These are phyloP conservation scores for Gynostemma pentaphyllum DNA, from an alignment of 306 rosid genomes.

Conservation along the genomic window DNA sequence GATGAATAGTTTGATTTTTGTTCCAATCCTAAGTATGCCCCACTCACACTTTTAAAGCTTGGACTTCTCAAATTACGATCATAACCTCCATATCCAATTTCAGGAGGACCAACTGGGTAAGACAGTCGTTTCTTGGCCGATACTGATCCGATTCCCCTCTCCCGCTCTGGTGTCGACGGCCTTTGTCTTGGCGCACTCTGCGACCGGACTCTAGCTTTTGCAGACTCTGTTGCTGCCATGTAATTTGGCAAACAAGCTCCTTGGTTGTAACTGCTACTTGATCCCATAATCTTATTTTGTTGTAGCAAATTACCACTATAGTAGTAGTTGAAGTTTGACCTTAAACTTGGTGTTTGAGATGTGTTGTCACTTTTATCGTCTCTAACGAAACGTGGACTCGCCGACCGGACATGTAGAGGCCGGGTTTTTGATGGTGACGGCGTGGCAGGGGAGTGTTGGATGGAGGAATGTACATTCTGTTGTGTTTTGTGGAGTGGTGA, in stretches of 20 bases:
- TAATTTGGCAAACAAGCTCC: constrained; percentile 52
- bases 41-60: constrained; percentile 78
- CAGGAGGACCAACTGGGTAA: constrained; percentile 48
- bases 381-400: constrained; percentile 60
- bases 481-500: constrained; percentile 51
- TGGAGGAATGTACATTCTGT: constrained; percentile 30
- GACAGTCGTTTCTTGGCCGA: constrained; percentile 79
- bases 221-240: constrained; percentile 98
- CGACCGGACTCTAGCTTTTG: constrained; percentile 74
- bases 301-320: constrained; percentile 44
- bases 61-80: constrained; percentile 76
- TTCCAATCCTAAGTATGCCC: constrained; percentile 27
- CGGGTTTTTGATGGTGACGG: constrained; percentile 79
- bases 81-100: constrained; percentile 39
- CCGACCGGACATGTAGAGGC: constrained; percentile 67
- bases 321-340: constrained; percentile 68
- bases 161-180: constrained; percentile 78
- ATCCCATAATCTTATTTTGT: constrained; percentile 29
- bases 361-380: constrained; percentile 53
- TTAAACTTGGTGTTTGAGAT: constrained; percentile 85
- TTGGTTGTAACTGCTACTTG: constrained; percentile 15
- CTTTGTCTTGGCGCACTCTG: constrained; percentile 93
- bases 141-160: constrained; percentile 56
- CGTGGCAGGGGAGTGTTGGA: constrained; percentile 50
- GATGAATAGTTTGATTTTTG: constrained; percentile 88